phyloP scores from a whole-genome alignment of 1,284 basidiomycete genomes.

The Ganoderma lingzhi region DNA sequence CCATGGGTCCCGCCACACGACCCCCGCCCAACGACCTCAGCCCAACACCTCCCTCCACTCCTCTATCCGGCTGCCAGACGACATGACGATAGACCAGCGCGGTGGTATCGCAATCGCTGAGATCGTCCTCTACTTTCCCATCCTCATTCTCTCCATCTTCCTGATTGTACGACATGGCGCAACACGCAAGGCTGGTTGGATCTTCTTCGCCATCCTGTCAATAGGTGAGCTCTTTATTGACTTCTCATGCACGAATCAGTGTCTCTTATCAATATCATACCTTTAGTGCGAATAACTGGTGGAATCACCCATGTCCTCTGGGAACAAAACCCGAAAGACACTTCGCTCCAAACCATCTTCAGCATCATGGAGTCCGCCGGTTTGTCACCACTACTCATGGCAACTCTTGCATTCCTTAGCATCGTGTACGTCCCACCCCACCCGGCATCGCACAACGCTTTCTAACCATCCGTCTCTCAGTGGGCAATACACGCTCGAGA shows the following conservation, averaged over 20 bases:
- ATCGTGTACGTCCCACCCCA: constrained; percentile 57
- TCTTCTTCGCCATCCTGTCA: constrained; percentile 18
- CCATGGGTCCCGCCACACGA: not conserved
- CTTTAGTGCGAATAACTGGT: constrained; percentile 61
- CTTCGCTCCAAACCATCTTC: constrained; percentile 56
- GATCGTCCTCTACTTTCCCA: constrained; percentile 28
- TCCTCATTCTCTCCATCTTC: constrained; percentile 17
- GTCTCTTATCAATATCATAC: not conserved
- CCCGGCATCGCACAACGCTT: constrained; percentile 5
- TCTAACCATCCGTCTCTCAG: constrained; percentile 26
- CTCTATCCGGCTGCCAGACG: not conserved
- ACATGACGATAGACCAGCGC: constrained; percentile 26
- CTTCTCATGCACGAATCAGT: not conserved
- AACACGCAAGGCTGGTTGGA: constrained; percentile 25
- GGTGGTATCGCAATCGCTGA: constrained; percentile 28
- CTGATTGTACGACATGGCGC: constrained; percentile 28
- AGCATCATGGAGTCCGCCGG: constrained; percentile 63
- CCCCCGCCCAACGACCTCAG: not conserved
- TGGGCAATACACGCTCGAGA: constrained; percentile 32
- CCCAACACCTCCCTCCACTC: not conserved
- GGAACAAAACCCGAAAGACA: constrained; percentile 49
- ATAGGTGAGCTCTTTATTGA: not conserved
- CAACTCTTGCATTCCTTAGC: constrained; percentile 65
- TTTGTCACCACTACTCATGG: constrained; percentile 59
- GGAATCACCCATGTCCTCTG: constrained; percentile 63